Evolutionary conservation across 108 stramenopile species (phyloP).

Genomic region (Aureococcus anophagefferens): DNA sequence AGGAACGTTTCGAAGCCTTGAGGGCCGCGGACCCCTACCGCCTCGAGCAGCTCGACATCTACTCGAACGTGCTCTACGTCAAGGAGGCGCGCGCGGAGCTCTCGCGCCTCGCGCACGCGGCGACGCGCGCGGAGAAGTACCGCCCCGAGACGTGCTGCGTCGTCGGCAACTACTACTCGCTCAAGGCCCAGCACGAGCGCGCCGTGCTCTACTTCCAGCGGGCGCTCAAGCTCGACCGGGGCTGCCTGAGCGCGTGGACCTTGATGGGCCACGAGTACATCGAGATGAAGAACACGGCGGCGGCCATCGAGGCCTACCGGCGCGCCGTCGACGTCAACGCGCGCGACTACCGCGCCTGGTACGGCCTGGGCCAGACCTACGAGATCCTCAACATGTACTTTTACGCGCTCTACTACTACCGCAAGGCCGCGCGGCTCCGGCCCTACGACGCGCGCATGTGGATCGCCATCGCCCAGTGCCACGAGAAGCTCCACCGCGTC

Average conservation of each 20-base stretch:
- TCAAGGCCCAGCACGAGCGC: conserved; percentile 83
- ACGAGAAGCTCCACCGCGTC: conserved; percentile 48
- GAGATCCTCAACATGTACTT: conserved; percentile 89
- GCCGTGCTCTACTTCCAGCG: conserved; percentile 93
- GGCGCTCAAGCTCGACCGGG: conserved; percentile 59
- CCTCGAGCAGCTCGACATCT: conserved; percentile 82
- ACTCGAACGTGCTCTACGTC: conserved; percentile 87
- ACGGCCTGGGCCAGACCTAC: conserved; percentile 96
- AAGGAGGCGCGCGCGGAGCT: conserved; percentile 60
- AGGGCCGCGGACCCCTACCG: conserved; percentile 65
- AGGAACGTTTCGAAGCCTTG: conserved; percentile 62
- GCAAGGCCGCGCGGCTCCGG: conserved; percentile 78
- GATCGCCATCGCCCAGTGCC: conserved; percentile 84
- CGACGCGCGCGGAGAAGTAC: conserved; percentile 76
- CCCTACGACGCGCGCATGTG: conserved; percentile 98
- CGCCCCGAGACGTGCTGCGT: conserved; percentile 91
- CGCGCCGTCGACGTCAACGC: conserved; percentile 83
- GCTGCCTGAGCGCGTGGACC: conserved; percentile 88
- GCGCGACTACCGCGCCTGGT: conserved; percentile 92
- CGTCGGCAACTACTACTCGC: conserved; percentile 90
- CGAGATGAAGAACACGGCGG: conserved; percentile 89
- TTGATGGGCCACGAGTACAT: conserved; percentile 95
- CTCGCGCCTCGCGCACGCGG: conserved; percentile 74
- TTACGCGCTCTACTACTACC: conserved; percentile 89
- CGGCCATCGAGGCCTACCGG: conserved; percentile 96